Conservation (phyloP, 768 basidiomycete genomes). For the Trametes maxima region DNA sequence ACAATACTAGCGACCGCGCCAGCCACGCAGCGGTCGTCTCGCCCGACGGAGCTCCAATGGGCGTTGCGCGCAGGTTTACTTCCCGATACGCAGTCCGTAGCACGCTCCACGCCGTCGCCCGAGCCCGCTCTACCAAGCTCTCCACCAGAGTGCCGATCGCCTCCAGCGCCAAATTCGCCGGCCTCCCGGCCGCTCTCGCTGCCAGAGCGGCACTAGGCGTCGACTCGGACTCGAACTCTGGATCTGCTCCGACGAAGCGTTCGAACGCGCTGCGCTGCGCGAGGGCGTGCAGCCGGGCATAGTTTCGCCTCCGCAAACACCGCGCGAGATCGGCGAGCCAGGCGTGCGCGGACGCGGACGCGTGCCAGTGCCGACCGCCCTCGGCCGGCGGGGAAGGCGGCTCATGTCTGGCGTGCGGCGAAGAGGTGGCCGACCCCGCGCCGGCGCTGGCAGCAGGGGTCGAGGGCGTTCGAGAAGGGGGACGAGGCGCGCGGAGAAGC, state of each 20-base stretch:
- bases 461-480: neutral
- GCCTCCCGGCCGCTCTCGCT: neutral
- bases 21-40: slow-evolving; percentile 41
- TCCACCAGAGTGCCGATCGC: slow-evolving; percentile 51
- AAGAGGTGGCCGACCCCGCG: neutral
- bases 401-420: neutral
- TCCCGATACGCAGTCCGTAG: slow-evolving; percentile 69
- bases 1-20: slow-evolving; percentile 31
- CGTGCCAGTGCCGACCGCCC: neutral
- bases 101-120: slow-evolving; percentile 59
- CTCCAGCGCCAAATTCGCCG: slow-evolving; percentile 35
- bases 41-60: neutral
- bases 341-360: slow-evolving; percentile 24
- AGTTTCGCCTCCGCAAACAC: slow-evolving; percentile 57
- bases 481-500: slow-evolving; percentile 6
- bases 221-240: too few species aligned
- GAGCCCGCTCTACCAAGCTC: slow-evolving; percentile 50
- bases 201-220: neutral
- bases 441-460: neutral
- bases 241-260: slow-evolving; percentile 21
- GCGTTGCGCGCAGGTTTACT: slow-evolving; percentile 35
- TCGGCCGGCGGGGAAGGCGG: neutral
- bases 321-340: slow-evolving; percentile 61
- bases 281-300: slow-evolving; percentile 51
- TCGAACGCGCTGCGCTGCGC: slow-evolving; percentile 37